These are phyloP conservation scores for Leccinum truebloodii DNA, from an alignment of 768 basidiomycete genomes.

Conservation along the genomic window DNA sequence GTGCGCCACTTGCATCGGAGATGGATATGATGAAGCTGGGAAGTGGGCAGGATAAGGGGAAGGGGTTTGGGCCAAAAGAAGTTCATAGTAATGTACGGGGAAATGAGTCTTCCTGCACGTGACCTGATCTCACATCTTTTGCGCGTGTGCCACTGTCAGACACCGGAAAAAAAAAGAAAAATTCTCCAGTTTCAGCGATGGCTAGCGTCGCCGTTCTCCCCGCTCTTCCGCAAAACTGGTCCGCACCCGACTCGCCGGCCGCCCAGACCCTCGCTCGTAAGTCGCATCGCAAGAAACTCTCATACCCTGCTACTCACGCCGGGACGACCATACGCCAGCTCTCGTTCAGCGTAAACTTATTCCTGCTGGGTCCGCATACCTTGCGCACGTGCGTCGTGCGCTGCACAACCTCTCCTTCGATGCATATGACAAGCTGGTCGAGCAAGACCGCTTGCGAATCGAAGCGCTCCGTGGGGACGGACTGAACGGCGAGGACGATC, in stretches of 20 bases:
- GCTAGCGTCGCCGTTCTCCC: slow-evolving; percentile 28
- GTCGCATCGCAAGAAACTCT: slow-evolving; percentile 8
- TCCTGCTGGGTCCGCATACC: slow-evolving; percentile 86
- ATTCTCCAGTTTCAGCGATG: slow-evolving; percentile 15
- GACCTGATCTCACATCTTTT: background rate
- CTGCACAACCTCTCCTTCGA: slow-evolving; percentile 79
- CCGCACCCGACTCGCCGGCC: slow-evolving; percentile 13
- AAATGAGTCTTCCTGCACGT: background rate
- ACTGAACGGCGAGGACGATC: slow-evolving; percentile 68
- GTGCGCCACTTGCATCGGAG: too few relatives aligned
- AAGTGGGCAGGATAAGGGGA: too few relatives aligned
- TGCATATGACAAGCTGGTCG: slow-evolving; percentile 71
- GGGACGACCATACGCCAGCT: slow-evolving; percentile 15
- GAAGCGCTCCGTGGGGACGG: slow-evolving; percentile 50
- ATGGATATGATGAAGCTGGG: background rate
- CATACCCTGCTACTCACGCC: slow-evolving; percentile 10
- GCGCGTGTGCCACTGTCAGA: too few relatives aligned
- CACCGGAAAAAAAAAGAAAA: background rate
- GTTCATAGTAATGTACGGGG: too few relatives aligned
- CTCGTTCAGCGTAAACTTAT: slow-evolving; percentile 55
- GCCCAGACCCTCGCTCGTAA: slow-evolving; percentile 29
- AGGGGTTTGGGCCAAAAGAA: too few relatives aligned
- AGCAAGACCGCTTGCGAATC: slow-evolving; percentile 52
- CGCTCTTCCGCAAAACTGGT: slow-evolving; percentile 28
- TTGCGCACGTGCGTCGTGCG: slow-evolving; percentile 76